Evolutionary conservation across 129 eudicot genomes (phyloP).

Genomic region (Smallanthus sonchifolius): DNA sequence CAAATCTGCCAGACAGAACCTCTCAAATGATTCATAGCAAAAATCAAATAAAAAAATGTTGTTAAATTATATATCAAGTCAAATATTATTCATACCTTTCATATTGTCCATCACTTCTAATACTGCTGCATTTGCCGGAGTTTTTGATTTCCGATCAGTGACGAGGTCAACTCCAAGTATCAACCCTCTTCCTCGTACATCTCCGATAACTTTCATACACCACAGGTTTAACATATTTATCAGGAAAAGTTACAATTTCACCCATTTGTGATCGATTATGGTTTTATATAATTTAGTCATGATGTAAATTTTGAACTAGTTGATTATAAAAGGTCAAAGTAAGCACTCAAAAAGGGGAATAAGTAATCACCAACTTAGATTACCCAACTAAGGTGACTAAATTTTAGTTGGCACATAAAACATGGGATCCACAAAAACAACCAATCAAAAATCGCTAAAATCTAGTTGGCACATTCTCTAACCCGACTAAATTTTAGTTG

Average conservation of each 20-base stretch:
- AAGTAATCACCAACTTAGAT: too few species aligned
- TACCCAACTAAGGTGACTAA: too few species aligned
- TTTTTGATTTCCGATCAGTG: slow-evolving; percentile 29
- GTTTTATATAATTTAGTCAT: neutral
- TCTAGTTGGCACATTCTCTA: too few species aligned
- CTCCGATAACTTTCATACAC: slow-evolving; percentile 14
- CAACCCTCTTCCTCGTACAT: slow-evolving; percentile 38
- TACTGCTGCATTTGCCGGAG: slow-evolving; percentile 36
- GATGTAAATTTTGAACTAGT: too few species aligned
- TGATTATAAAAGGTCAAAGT: neutral
- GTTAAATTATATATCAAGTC: neutral
- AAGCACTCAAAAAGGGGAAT: neutral
- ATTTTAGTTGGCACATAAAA: too few species aligned
- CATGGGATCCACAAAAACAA: too few species aligned
- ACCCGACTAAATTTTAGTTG: too few species aligned
- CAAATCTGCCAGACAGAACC: slow-evolving; percentile 36
- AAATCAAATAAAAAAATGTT: neutral
- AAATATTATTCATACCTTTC: slow-evolving; percentile 25
- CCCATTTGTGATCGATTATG: neutral
- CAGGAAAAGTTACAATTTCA: neutral
- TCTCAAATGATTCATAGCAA: neutral
- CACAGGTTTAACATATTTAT: neutral
- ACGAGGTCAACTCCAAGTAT: slow-evolving; percentile 45
- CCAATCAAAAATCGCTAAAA: too few species aligned
- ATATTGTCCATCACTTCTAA: slow-evolving; percentile 36